Evolutionary conservation across 495 filamentous ascomycete genomes (phyloP), one percentile per base, ranked within the genome.

Genomic region (Massariosphaeria phaeospora): DNA sequence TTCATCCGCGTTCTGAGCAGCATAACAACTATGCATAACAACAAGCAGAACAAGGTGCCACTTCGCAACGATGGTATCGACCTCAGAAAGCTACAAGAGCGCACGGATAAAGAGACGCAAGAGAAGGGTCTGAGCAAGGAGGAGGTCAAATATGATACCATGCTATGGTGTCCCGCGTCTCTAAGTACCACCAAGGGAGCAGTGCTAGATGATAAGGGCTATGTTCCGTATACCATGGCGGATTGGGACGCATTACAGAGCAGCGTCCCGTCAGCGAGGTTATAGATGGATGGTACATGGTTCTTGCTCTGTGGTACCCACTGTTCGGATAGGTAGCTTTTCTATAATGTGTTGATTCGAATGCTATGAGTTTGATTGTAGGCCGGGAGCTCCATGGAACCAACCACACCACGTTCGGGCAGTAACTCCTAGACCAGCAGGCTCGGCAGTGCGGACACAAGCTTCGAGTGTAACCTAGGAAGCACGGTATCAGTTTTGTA

Each of bases 31-130:
- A 89, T 83, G 52, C 85, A 93, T 65, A 91, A 89, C 67, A 83
- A 90, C 65, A 93, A 93, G 71, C 86, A 90, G 72, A 84, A 87
- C 65, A 93, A 90, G 69, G 79, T 83, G 5, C 80, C 81, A 1
- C 72, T 90, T 24, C 75, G 85, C 53, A 77, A 81, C 33, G 84
- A 89, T 61, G 86, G 86, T 0, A 78, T 88, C 7, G 80, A 88
- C 63, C 82, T 81, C 4, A 41, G 57, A 34, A 49, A 52, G 35
- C 21, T 64, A 11, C 33, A 42, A 27, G 61, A 47, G 34, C 35
- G 61, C 33, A 40, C 61, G 12, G 51, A 63, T 13, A 42, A 30
- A 29, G 61, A 63, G 34, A 51, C 49, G 5, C 17, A 12, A 20
- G 61, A 51, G 41, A 52, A 59, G 34, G 61, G 55, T 17, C 34